Evolutionary conservation across 192 early-diverging fungal species (phyloP).

Genomic region (Umbelopsis ramanniana): DNA sequence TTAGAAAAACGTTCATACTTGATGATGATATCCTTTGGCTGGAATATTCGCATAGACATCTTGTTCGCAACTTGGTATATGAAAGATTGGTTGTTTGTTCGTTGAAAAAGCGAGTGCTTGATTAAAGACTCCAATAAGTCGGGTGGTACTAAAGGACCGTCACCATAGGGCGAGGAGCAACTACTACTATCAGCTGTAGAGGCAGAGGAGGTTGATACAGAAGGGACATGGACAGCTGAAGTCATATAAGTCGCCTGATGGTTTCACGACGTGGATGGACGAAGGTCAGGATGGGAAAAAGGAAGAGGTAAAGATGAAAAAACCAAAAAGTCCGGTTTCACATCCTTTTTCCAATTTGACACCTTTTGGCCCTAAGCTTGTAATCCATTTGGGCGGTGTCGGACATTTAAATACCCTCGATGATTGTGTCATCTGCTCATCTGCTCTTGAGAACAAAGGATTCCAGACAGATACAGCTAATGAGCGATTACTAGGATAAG

Average conservation of each 20-base stretch:
- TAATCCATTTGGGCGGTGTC: not conserved
- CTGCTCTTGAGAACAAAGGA: too few species aligned
- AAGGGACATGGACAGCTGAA: conserved; percentile 13
- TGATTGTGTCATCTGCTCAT: too few species aligned
- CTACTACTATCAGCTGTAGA: conserved; percentile 9
- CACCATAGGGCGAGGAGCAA: conserved; percentile 7
- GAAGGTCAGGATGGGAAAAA: not conserved
- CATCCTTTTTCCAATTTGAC: not conserved
- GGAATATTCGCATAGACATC: conserved; percentile 36
- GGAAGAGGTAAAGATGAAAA: not conserved
- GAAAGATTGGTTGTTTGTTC: conserved; percentile 39
- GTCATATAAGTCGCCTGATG: conserved; percentile 9
- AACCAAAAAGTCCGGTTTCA: not conserved
- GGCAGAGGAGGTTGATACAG: not conserved
- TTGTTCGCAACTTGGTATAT: conserved; percentile 33
- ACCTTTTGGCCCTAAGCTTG: not conserved
- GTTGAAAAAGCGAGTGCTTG: conserved; percentile 40
- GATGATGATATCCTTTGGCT: conserved; percentile 36
- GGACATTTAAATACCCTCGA: too few species aligned
- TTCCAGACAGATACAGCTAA: too few species aligned
- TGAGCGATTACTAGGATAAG: too few species aligned
- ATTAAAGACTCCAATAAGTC: conserved; percentile 32
- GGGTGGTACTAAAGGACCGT: conserved; percentile 26
- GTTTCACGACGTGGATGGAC: not conserved
- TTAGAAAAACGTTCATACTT: not conserved